Evolutionary conservation across 495 filamentous ascomycete genomes (phyloP), one percentile per base, ranked within the genome.

Genomic region (Immersiella caudata): DNA sequence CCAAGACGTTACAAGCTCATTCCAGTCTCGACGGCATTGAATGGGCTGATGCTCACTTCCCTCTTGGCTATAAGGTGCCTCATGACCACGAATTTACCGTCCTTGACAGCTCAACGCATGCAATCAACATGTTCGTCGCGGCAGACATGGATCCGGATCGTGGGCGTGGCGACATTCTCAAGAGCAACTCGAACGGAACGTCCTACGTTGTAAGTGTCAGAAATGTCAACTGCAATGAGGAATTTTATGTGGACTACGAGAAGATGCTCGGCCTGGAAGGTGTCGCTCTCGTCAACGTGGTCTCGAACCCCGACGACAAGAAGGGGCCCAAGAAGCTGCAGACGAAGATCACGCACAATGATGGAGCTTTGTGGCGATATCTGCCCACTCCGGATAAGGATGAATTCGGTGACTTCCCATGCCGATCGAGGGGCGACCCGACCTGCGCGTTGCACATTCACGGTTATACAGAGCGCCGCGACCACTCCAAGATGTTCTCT

Each of bases 141-240:
- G 89, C 92, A 65, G 82, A 80, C 26, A 78, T 36, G 9, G 70
- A 79, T 8, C 71, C 80, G 25, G 88, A 83, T 3, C 84, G 83
- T 36, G 86, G 88, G 62, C 93, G 90, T 68, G 95, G 95, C n/a
- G 87, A 88, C 25, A 89, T 99, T 61, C 84, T 99, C 73, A 98
- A 98, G 84, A 96, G 93, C 71, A 99, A 99, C 79, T 97, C 92
- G 71, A 98, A 98, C 74, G 95, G 95, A 46, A 98, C 95, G 0
- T 94, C 90, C 2, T 99, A 97, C 70, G 91, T 96, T 22, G 80
- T 94, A 59, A 94, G 90, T 76, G 79, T 94, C 9, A 79, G 84
- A 57, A 85, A 84, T 0, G 91, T 97, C 70, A 97, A 97, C 76
- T 85, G 90, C 63, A 87, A 96, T 70, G 78, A 82, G 3, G 68